Conservation (phyloP, 371 early-diverging fungal genomes). For the Apophysomyces elegans region DNA sequence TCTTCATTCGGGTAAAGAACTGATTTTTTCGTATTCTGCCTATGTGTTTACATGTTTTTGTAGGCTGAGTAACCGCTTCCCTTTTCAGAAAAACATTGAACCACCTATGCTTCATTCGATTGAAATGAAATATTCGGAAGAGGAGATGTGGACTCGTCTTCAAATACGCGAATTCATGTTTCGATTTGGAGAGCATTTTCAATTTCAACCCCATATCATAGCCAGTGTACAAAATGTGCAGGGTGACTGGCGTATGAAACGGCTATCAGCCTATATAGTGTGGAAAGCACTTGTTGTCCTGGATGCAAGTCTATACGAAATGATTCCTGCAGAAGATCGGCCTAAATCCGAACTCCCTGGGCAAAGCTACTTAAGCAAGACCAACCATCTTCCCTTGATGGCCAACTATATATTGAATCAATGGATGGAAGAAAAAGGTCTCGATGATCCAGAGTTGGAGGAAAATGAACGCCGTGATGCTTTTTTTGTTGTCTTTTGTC, state of each 20-base stretch:
- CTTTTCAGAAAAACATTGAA: neutral
- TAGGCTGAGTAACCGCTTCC: neutral
- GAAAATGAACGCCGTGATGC: constrained; percentile 4
- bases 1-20: neutral
- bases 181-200: constrained; percentile 46
- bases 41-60: neutral
- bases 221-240: constrained; percentile 42
- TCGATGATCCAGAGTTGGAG: constrained; percentile 11
- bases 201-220: constrained; percentile 25
- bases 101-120: constrained; percentile 34
- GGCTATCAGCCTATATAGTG: constrained; percentile 29
- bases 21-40: neutral
- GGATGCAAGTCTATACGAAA: constrained; percentile 14
- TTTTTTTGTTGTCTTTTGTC: constrained; percentile 3
- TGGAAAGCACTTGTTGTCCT: constrained; percentile 19
- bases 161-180: constrained; percentile 51
- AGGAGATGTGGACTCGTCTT: constrained; percentile 48
- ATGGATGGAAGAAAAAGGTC: constrained; percentile 29
- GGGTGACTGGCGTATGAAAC: constrained; percentile 46
- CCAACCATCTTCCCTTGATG: constrained; percentile 7
- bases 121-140: constrained; percentile 33
- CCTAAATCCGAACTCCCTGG: neutral
- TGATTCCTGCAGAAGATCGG: constrained; percentile 5
- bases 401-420: constrained; percentile 17
- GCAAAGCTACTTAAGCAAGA: neutral